Base-by-base conservation (phyloP, 805 yeast genomes). In the Starmerella stigmatis region DNA sequence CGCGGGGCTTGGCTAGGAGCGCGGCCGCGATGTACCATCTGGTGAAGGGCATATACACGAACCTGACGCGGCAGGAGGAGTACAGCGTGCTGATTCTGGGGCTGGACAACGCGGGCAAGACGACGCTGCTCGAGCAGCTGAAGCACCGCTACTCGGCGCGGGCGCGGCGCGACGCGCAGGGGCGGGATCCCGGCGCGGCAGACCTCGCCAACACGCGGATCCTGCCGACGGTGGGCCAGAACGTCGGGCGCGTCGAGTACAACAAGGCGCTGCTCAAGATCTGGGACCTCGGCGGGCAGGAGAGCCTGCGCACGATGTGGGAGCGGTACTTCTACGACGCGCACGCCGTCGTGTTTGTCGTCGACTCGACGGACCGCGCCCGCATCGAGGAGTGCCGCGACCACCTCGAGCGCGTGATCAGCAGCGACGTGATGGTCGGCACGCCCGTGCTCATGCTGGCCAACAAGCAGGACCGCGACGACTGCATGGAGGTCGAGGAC, bases 281-380 rank as follows among this genome's bases (percentile, higher is more conserved):
- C 57, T 89, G 97, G 97, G 98, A 89, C 62, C 78, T 89, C 32
- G 97, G 97, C 10, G 98, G 98, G 11, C 98, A 89, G 63, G 80
- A 79, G 59, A 70, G 81, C n/a, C 68, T 89, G 38, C 70, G 97
- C 39, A 67, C 76, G 23, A 71, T 92, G 71, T 89, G 98, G 98
- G 72, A 80, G 5, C 77, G 84, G 49, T 92, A 89, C 67, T 92
- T 79, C 64, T 69, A 72, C 16, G 81, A 78, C 48, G 83, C 95
- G 45, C 96, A 89, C 63, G 97, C 92, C 0, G 84, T 89, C 29
- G 79, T 92, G 35, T 89, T 89, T 62, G 81, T 89, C 16, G 89
- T 92, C 11, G 98, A 89, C 61, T 83, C 95, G 8, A 80, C 94
- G 1, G 97, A 88, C 61, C 73, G 80, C 22, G 79, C 74, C 27